Evolutionary conservation across 306 rosid genomes (phyloP), one percentile per base, ranked within the genome.

Genomic region (Cucumis sativus): DNA sequence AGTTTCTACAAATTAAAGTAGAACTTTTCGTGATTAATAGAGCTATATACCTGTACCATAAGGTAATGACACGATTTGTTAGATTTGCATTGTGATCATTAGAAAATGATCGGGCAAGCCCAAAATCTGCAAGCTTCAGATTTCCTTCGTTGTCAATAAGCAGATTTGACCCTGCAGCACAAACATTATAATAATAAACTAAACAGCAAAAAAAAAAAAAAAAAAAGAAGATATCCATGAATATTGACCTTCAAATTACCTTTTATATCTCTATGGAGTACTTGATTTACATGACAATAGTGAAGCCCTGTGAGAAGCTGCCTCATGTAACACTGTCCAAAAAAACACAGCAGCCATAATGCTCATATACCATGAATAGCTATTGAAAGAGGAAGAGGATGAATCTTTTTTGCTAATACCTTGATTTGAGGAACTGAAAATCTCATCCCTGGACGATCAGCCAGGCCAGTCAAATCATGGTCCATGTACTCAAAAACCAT

Each of bases 401-500:
- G 35, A 10, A 35, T 61, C 35, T 63, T 69, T 60, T 18, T 67
- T 18, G 21, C 79, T 62, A 69, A 51, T 77, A 86, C 89, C 87
- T 86, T 86, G 62, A 86, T 86, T 68, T 86, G 89, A 18, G 89
- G 84, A n/a, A 86, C 87, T 39, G 87, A 83, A 86, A 86, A 86
- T 68, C 89, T 83, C 89, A 86, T 86, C 66, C 85, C 89, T 35
- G 89, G 89, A 64, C 89, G 83, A 75, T 86, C 89, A 37, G 89
- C 87, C 57, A 86, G 85, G n/a, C 89, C 89, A 6, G 89, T 86
- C 78, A 86, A 81, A 83, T 86, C 89, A 62, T 86, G 89, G 82
- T 86, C 89, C 89, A 86, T 86, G 78, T 86, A 86, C 81, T 86
- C 89, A 47, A 86, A 86, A 45, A 86, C 89, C 89, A 86, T 83